Evolutionary conservation across 768 basidiomycete species (phyloP).

Genomic region (Pholiota conissans): DNA sequence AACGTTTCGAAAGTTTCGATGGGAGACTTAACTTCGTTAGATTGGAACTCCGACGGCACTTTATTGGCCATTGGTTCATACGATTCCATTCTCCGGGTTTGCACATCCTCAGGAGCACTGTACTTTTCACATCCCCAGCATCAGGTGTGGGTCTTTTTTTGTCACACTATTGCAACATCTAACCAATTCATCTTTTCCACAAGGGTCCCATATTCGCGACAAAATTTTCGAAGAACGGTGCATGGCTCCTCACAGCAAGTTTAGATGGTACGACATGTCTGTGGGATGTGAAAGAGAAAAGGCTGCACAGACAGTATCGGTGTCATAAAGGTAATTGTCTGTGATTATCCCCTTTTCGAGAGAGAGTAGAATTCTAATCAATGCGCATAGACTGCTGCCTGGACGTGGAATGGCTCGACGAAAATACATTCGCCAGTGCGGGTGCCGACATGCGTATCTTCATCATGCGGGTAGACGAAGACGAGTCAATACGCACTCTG

Average conservation of each 20-base stretch:
- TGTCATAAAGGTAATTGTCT: slow-evolving; percentile 58
- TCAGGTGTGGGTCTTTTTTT: slow-evolving; percentile 44
- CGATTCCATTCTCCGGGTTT: slow-evolving; percentile 71
- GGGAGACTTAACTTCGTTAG: slow-evolving; percentile 72
- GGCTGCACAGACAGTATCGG: slow-evolving; percentile 60
- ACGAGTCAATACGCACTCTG: slow-evolving; percentile 60
- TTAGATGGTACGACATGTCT: slow-evolving; percentile 76
- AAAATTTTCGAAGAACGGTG: slow-evolving; percentile 72
- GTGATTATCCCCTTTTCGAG: slow-evolving; percentile 6
- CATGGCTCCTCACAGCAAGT: slow-evolving; percentile 75
- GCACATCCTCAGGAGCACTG: slow-evolving; percentile 54
- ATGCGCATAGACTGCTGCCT: slow-evolving; percentile 65
- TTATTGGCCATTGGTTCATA: slow-evolving; percentile 79
- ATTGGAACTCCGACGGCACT: slow-evolving; percentile 76
- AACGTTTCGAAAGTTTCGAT: slow-evolving; percentile 46
- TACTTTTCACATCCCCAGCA: slow-evolving; percentile 68
- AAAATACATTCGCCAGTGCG: slow-evolving; percentile 69
- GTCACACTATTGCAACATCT: slow-evolving; percentile 12
- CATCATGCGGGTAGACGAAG: slow-evolving; percentile 55
- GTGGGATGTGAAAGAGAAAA: slow-evolving; percentile 71
- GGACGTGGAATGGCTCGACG: slow-evolving; percentile 79
- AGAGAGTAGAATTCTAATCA: not conserved
- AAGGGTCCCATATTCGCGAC: slow-evolving; percentile 83
- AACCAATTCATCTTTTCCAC: slow-evolving; percentile 26
- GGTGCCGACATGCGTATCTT: slow-evolving; percentile 69